Percentiles rank a stretch among this genome's conserved stretches.
Conservation (phyloP, 139 green algal genomes). For the Auxenochlorella pyrenoidosa region DNA sequence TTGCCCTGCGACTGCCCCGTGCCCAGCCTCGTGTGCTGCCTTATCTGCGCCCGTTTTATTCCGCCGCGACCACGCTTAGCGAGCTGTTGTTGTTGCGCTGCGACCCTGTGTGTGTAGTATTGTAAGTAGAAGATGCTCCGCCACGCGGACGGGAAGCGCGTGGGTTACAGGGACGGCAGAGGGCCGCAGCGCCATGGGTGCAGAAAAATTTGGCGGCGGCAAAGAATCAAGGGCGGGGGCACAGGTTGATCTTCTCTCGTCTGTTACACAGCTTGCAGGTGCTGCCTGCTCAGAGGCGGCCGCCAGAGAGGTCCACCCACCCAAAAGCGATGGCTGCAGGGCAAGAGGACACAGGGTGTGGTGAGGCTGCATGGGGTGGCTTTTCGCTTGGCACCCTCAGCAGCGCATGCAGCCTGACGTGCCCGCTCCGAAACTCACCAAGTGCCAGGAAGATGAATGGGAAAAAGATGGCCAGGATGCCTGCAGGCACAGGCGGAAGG, state of each 20-base stretch:
- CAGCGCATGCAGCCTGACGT: too few species aligned
- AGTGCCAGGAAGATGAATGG: slow-evolving; percentile 59
- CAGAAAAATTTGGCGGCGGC: not conserved
- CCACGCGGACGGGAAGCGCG: too few species aligned
- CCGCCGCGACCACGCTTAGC: not conserved
- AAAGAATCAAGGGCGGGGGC: not conserved
- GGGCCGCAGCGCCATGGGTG: too few species aligned
- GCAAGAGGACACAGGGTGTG: too few species aligned
- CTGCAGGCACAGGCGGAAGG: not conserved
- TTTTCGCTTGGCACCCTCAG: too few species aligned
- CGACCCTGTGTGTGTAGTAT: not conserved
- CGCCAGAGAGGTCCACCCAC: slow-evolving; percentile 43
- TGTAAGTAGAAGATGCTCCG: too few species aligned
- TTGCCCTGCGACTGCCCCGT: too few species aligned
- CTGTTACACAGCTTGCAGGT: not conserved
- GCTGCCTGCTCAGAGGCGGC: not conserved
- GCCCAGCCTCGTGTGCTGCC: too few species aligned
- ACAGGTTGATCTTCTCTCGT: not conserved
- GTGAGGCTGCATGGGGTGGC: too few species aligned
- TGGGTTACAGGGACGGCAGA: not conserved
- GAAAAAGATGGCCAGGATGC: slow-evolving; percentile 57
- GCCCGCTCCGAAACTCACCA: not conserved
- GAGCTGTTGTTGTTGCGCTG: not conserved
- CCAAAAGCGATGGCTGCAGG: slow-evolving; percentile 51
- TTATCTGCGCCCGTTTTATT: too few species aligned